These are phyloP conservation scores for Insectozyma bohioensis DNA, from an alignment of 1,139 yeast genomes.

Conservation along the genomic window DNA sequence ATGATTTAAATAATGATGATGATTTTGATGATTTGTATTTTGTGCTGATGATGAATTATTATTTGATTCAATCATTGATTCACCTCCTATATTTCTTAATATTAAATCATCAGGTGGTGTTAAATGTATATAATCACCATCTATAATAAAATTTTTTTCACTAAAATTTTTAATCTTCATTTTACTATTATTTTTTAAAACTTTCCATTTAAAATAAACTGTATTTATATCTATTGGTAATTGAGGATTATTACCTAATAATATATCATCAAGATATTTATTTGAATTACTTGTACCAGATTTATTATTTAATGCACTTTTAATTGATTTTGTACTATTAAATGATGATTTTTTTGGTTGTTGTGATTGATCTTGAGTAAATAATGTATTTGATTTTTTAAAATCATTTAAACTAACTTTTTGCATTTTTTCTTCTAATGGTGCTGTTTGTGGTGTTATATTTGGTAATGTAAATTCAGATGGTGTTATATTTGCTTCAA, in stretches of 20 bases:
- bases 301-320: slow-evolving; percentile 8
- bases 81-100: slow-evolving; percentile 46
- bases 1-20: slow-evolving; percentile 43
- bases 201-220: slow-evolving; percentile 60
- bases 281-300: slow-evolving; percentile 15
- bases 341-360: slow-evolving; percentile 5
- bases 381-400: slow-evolving; percentile 2
- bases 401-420: slow-evolving; percentile 10
- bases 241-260: slow-evolving; percentile 32
- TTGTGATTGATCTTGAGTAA: background rate
- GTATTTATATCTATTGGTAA: slow-evolving; percentile 40
- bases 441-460: slow-evolving; percentile 28
- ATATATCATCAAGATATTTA: slow-evolving; percentile 37
- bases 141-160: slow-evolving; percentile 82
- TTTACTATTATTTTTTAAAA: slow-evolving; percentile 86
- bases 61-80: slow-evolving; percentile 20
- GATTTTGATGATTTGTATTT: slow-evolving; percentile 15
- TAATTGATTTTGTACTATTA: slow-evolving; percentile 9
- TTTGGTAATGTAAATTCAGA: slow-evolving; percentile 24
- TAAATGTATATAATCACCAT: slow-evolving; percentile 89
- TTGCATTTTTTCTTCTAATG: slow-evolving; percentile 23
- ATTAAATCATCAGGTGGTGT: slow-evolving; percentile 68
- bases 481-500: slow-evolving; percentile 27
- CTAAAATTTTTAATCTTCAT: slow-evolving; percentile 57
- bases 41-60: slow-evolving; percentile 14